These are phyloP conservation scores for Dinochytrium kinnereticum DNA, from an alignment of 371 early-diverging fungal species.

Conservation along the genomic window DNA sequence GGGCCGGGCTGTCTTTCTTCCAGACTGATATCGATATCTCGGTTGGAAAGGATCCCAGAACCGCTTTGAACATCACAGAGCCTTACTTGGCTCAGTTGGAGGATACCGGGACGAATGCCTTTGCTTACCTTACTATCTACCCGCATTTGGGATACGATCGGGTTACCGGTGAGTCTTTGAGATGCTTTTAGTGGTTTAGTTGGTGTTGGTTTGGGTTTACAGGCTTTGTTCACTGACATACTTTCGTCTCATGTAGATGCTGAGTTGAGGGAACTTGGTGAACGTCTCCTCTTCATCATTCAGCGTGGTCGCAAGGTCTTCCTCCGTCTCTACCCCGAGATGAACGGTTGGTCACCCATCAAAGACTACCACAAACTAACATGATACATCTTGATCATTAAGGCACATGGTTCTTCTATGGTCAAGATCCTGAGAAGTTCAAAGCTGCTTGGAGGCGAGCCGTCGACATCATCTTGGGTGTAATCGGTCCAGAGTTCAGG, in stretches of 20 bases:
- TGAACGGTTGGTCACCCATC: constrained; percentile 24
- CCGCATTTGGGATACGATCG: constrained; percentile 38
- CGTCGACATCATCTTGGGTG: too few species aligned
- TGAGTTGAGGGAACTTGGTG: constrained; percentile 28
- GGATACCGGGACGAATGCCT: constrained; percentile 37
- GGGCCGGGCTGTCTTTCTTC: constrained; percentile 37
- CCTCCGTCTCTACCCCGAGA: constrained; percentile 36
- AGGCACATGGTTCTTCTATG: too few species aligned
- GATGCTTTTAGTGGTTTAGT: too few species aligned
- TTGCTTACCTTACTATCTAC: constrained; percentile 44
- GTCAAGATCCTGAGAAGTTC: too few species aligned
- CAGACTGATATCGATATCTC: constrained; percentile 91
- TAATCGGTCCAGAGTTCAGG: too few species aligned
- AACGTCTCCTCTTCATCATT: constrained; percentile 15
- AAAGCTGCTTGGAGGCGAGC: too few species aligned
- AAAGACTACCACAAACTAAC: too few species aligned
- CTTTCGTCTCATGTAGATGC: constrained; percentile 16
- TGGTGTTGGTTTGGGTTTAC: neutral
- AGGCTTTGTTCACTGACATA: neutral
- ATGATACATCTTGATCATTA: too few species aligned
- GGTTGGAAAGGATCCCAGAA: constrained; percentile 68
- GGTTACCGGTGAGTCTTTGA: constrained; percentile 28
- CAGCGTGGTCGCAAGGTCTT: constrained; percentile 31
- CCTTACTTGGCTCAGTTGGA: constrained; percentile 32
- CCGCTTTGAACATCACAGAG: constrained; percentile 20